Base-by-base conservation (phyloP, 2,329 filamentous ascomycete genomes). In the Colletotrichum orbiculare region DNA sequence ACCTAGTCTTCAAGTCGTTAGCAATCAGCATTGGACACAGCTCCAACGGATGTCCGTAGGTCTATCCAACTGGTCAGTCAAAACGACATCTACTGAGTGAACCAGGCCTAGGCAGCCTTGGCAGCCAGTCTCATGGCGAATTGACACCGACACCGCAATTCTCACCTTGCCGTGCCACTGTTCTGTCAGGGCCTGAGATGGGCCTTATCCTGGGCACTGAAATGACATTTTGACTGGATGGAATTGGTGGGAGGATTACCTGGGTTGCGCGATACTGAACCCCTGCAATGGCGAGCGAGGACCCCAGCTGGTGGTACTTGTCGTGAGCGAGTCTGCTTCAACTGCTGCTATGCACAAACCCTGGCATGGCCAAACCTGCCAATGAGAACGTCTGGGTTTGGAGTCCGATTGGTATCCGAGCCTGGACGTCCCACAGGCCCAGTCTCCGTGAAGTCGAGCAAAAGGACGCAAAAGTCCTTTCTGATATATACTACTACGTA, bases 21-120 rank as follows among this genome's bases (percentile, higher is more conserved):
- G 25, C 25, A 25, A 25, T 25, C 25, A 25, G 25, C 25, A 25
- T 25, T 25, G 25, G 25, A 25, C 62, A 65, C 62, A 37, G 35
- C 58, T 43, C 57, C 49, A 64, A 25, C 25, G 25, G 25, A 25
- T 25, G 25, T 25, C 25, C 25, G 25, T 25, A 25, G 25, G 25
- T 25, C 25, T 25, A 25, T 25, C 25, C 25, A 25, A 25, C 25
- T 25, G 25, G 25, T 1, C 25, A 25, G 25, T 25, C 25, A 25
- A 25, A 25, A 25, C 25, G 4, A 25, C 25, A 25, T 25, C 25
- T 39, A 17, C 48, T n/a, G 35, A 25, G 7, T 41, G 37, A 13
- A 11, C 7, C 4, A 42, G 17, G n/a, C 25, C 50, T 8, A 34
- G 38, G 35, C 34, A 25, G 13, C 34, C 34, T n/a, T n/a, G 15